Evolutionary conservation across 495 filamentous ascomycete species (phyloP).

Genomic region (Xylaria palmicola): DNA sequence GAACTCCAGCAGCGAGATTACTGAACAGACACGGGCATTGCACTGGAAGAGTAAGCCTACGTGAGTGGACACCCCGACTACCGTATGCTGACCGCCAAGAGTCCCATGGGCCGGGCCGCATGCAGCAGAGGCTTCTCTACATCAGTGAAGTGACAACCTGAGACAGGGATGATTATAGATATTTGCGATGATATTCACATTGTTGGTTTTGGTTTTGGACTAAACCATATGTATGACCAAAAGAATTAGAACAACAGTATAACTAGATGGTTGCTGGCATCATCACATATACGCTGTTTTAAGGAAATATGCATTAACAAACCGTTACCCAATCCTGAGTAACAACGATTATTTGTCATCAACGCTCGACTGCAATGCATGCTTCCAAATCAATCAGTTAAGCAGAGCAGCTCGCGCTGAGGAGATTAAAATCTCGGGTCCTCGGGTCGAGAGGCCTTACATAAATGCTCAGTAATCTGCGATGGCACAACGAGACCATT

Average conservation of each 20-base stretch:
- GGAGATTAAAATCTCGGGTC: background rate
- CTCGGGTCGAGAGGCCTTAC: background rate
- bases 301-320: no score
- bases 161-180: no score
- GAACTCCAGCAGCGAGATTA: background rate
- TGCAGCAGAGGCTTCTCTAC: background rate
- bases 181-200: no score
- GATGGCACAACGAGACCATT: no score
- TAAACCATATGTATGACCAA: no score
- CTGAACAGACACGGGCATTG: background rate
- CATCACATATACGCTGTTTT: no score
- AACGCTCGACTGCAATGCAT: background rate
- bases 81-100: background rate
- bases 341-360: background rate
- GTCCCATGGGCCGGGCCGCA: background rate
- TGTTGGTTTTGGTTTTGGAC: no score
- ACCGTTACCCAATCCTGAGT: background rate
- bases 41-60: background rate
- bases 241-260: no score
- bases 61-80: background rate
- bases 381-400: conserved; percentile 10
- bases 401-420: background rate
- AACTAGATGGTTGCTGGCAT: no score
- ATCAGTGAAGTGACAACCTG: no score
- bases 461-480: background rate